Evolutionary conservation across 495 filamentous ascomycete species (phyloP).

Genomic region (Paragyromitra xinjiangensis): DNA sequence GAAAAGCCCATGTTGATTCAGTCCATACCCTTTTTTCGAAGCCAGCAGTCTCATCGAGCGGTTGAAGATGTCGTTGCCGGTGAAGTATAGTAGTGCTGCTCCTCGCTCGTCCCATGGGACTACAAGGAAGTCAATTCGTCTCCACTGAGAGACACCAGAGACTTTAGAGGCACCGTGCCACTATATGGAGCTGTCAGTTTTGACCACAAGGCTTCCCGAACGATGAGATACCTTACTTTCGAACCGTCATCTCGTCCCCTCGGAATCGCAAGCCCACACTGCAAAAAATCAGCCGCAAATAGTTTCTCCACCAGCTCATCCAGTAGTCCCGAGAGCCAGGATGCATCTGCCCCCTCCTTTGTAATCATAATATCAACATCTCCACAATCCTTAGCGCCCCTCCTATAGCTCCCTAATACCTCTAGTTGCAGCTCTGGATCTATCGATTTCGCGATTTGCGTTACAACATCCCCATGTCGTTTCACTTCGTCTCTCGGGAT

Average conservation of each 20-base stretch:
- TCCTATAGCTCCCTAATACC: constrained; percentile 79
- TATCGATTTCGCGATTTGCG: constrained; percentile 66
- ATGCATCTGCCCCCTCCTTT: constrained; percentile 59
- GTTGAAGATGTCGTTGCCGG: constrained; percentile 97
- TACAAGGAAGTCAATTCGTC: constrained; percentile 74
- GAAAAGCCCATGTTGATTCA: constrained; percentile 88
- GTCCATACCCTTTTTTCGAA: constrained; percentile 80
- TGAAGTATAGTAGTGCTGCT: constrained; percentile 93
- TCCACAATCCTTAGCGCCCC: constrained; percentile 60
- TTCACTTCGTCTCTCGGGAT: constrained; percentile 84
- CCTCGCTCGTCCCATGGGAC: constrained; percentile 84
- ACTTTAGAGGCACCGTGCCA: constrained; percentile 85
- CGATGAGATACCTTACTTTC: constrained; percentile 64
- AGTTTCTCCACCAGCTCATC: constrained; percentile 71
- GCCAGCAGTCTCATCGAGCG: constrained; percentile 84
- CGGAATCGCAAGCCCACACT: constrained; percentile 57
- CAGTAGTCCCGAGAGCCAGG: constrained; percentile 44
- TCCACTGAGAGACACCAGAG: constrained; percentile 62
- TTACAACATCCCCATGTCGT: constrained; percentile 74
- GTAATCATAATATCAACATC: constrained; percentile 85
- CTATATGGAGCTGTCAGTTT: constrained; percentile 68
- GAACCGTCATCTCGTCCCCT: constrained; percentile 64
- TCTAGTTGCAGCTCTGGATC: constrained; percentile 66
- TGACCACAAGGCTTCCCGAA: neutral
- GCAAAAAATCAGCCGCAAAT: constrained; percentile 69